Conservation (phyloP, 2,329 filamentous ascomycete genomes). For the Stemphylium beticola region DNA sequence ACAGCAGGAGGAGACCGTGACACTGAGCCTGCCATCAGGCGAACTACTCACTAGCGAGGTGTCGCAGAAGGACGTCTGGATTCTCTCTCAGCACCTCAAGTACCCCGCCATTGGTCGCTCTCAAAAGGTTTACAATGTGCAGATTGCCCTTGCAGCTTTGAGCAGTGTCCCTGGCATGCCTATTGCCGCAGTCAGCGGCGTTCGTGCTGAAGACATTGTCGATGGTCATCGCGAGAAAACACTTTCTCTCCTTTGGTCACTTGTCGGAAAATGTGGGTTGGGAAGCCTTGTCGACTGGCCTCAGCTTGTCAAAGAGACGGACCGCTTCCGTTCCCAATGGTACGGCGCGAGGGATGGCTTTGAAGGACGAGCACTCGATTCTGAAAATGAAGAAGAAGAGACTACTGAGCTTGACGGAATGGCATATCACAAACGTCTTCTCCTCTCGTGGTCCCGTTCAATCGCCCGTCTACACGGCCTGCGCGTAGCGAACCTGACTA, state of each 20-base stretch:
- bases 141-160: constrained; percentile 63
- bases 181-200: constrained; percentile 49
- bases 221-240: constrained; percentile 70
- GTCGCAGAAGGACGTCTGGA: constrained; percentile 49
- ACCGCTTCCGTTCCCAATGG: constrained; percentile 48
- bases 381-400: constrained; percentile 31
- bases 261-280: constrained; percentile 65
- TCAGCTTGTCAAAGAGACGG: constrained; percentile 60
- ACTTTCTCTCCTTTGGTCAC: constrained; percentile 64
- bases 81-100: constrained; percentile 64
- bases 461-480: constrained; percentile 57
- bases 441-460: constrained; percentile 63
- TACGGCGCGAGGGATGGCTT: constrained; percentile 38
- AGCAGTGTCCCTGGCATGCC: constrained; percentile 51
- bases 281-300: constrained; percentile 61
- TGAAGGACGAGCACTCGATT: constrained; percentile 41
- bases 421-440: constrained; percentile 49
- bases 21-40: constrained; percentile 54
- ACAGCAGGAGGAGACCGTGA: constrained; percentile 50
- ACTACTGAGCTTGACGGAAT: constrained; percentile 36
- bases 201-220: constrained; percentile 65
- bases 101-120: constrained; percentile 62
- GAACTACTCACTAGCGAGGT: constrained; percentile 51
- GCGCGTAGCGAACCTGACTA: constrained; percentile 61
- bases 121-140: constrained; percentile 66